phyloP scores from a whole-genome alignment of 495 filamentous ascomycete genomes.

The Penicillium malachiteum region DNA sequence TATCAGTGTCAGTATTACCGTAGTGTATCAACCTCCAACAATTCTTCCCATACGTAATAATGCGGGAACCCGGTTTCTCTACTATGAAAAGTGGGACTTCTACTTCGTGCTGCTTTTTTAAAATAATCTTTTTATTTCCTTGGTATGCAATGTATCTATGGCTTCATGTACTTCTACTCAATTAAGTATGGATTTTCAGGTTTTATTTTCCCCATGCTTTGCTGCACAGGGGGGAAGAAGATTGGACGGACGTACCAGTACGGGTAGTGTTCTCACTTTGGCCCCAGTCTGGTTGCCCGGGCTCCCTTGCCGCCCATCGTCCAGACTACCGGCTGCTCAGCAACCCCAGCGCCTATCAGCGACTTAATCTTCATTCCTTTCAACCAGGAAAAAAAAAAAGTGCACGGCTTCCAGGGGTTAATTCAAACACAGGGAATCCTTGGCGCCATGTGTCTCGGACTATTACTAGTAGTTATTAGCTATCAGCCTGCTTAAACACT shows the following conservation, averaged over 20 bases:
- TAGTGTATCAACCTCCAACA: background rate
- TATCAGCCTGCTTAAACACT: too few relatives aligned
- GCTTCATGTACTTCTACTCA: constrained; percentile 1
- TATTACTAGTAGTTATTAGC: background rate
- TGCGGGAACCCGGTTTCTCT: background rate
- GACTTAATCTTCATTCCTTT: constrained; percentile 19
- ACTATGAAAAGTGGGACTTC: constrained; percentile 1
- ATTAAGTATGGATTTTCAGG: constrained; percentile 11
- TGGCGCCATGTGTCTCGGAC: constrained; percentile 32
- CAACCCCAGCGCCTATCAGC: constrained; percentile 41
- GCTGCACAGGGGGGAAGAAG: background rate
- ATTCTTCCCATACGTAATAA: constrained; percentile 6
- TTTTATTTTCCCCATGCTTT: background rate
- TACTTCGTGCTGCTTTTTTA: background rate
- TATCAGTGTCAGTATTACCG: background rate
- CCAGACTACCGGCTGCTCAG: constrained; percentile 35
- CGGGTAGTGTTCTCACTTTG: constrained; percentile 12
- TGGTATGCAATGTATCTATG: constrained; percentile 12
- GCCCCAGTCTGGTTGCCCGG: constrained; percentile 39
- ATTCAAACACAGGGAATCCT: background rate
- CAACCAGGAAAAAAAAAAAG: constrained; percentile 24
- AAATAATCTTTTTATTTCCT: background rate
- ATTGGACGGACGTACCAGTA: background rate
- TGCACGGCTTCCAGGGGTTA: constrained; percentile 16
- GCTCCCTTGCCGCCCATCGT: constrained; percentile 45